Base-by-base conservation (phyloP, 257 asterid species). In the Henckelia pumila region DNA sequence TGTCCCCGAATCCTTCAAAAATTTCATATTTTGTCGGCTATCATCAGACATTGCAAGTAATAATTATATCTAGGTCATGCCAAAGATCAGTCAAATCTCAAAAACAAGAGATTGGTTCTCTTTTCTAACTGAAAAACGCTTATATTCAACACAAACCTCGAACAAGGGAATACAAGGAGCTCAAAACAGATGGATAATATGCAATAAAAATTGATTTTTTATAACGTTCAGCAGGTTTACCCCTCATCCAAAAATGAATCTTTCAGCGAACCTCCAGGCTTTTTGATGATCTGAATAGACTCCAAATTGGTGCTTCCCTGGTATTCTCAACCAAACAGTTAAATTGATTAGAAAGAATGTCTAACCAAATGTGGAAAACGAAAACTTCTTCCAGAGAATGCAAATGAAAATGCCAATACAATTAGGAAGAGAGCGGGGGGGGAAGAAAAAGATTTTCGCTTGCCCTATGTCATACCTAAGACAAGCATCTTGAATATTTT, bases 301-400 rank as follows among this genome's bases (percentile, higher is more conserved):
- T 86, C 97, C 81, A 91, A 85, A 68, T 91, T 91, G 58, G 97
- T 88, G 68, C 96, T 91, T 20, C 97, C 97, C 96, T 91, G 93
- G 59, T 52, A 81, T 73, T 78, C 68, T 26, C 61, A 73, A 68
- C n/a, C 33, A 69, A 14, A 13, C 56, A 28, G 71, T 65, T 49
- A 63, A 66, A 59, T 64, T 47, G 64, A 40, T 2, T 17, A 32
- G 28, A 68, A 8, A 26, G 2, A 26, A 23, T 40, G 56, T 61
- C 35, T 13, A 35, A 52, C 29, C 28, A 47, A 20, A 50, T 24
- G 24, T 26, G 29, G 29, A 26, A 26, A 26, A 26, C 29, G 68
- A 32, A 61, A 19, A 66, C 22, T 52, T 63, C 58, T 40, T 44
- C 25, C n/a, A 24, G 57, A 13, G 30, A 59, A 19, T 50, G 20